Percentiles rank a stretch among this genome's conserved stretches.
These are phyloP conservation scores for Geotrichum phurueaensis DNA, from an alignment of 1,139 yeast genomes.

Conservation along the genomic window DNA sequence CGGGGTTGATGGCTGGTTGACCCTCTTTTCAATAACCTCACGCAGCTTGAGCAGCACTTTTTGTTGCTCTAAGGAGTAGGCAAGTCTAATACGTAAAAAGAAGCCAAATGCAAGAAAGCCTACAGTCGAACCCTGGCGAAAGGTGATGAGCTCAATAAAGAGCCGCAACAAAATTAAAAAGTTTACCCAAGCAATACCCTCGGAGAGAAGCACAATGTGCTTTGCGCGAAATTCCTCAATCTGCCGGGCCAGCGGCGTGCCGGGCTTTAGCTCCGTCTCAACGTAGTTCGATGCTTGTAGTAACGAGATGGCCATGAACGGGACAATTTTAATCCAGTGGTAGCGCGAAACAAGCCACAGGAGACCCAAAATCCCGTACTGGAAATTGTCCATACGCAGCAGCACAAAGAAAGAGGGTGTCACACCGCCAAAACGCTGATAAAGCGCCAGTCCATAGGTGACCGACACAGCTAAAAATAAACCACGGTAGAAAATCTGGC, in stretches of 20 bases:
- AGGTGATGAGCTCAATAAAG: conserved; percentile 51
- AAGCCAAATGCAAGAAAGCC: conserved; percentile 51
- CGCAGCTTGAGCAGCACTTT: conserved; percentile 59
- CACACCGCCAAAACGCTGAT: conserved; percentile 42
- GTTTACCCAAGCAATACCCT: conserved; percentile 63
- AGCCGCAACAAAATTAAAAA: conserved; percentile 45
- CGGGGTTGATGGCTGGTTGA: conserved; percentile 52
- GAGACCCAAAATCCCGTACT: conserved; percentile 49
- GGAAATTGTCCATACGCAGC: conserved; percentile 59
- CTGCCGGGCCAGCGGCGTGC: conserved; percentile 40
- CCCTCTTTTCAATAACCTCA: conserved; percentile 54
- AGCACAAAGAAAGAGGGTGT: conserved; percentile 33
- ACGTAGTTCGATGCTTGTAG: conserved; percentile 66
- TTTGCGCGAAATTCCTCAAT: conserved; percentile 45
- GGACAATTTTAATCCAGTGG: conserved; percentile 51
- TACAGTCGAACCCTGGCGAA: conserved; percentile 61
- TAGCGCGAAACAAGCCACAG: conserved; percentile 50
- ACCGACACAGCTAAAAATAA: conserved; percentile 60
- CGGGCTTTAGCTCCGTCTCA: conserved; percentile 56
- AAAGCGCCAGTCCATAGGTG: conserved; percentile 68
- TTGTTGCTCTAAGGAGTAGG: conserved; percentile 63
- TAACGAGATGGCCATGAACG: conserved; percentile 57
- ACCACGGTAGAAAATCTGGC: conserved; percentile 45
- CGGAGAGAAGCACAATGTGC: conserved; percentile 58
- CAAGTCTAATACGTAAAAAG: conserved; percentile 70